Evolutionary conservation across 257 asterid genomes (phyloP).

Genomic region (Solanum dulcamara): DNA sequence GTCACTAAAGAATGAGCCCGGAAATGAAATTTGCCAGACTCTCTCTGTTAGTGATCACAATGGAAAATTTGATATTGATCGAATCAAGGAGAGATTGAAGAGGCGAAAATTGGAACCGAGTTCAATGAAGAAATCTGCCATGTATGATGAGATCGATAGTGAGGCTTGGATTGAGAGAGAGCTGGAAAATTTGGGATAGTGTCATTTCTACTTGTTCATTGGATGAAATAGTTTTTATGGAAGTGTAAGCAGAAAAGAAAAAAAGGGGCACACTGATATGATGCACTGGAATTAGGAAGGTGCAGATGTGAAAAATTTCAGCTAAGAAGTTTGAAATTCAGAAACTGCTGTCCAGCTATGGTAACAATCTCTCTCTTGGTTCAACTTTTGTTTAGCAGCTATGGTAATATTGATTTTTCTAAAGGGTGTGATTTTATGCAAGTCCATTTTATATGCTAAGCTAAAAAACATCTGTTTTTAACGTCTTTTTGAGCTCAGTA

Average conservation of each 20-base stretch:
- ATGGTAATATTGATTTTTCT: not conserved
- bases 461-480: not conserved
- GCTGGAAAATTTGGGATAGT: conserved; percentile 29
- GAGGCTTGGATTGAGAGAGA: conserved; percentile 53
- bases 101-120: conserved; percentile 17
- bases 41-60: conserved; percentile 9
- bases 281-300: not conserved
- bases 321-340: not conserved
- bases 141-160: conserved; percentile 15
- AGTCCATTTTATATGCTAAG: not conserved
- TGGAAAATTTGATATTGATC: conserved; percentile 17
- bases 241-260: not conserved
- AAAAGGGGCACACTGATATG: not conserved
- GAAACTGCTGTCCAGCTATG: not conserved
- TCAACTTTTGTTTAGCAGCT: not conserved
- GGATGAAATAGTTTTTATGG: not conserved
- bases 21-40: conserved; percentile 2
- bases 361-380: not conserved
- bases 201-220: not conserved
- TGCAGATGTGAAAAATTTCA: not conserved
- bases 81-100: conserved; percentile 36
- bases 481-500: not conserved
- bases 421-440: not conserved
- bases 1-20: conserved; percentile 13
- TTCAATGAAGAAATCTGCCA: conserved; percentile 1